Base-by-base conservation (phyloP, 371 early-diverging fungal genomes). In the Mortierella sp. region DNA sequence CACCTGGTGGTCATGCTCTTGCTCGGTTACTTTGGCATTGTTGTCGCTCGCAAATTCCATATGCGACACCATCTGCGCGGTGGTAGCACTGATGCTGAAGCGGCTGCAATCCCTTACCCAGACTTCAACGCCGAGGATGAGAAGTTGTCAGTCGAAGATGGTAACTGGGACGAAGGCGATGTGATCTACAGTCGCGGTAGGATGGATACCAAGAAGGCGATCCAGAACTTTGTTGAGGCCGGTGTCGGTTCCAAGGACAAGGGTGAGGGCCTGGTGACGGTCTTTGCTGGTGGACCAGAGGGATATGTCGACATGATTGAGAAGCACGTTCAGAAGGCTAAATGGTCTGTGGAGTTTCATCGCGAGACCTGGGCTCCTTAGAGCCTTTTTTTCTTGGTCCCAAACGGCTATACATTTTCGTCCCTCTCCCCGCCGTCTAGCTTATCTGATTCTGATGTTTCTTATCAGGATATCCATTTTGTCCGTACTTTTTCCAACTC, bases 321-420 rank as follows among this genome's bases (percentile, higher is more conserved):
- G 47, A 37, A 42, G 19, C 76, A 75, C 9, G 64, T 64, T 26
- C 34, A 60, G 49, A 60, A 64, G 44, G 60, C 76, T 3, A 52
- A 19, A 26, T 75, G 76, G 76, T 27, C 60, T 3, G 76, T 64
- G 12, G 64, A 68, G 21, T 69, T 76, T 51, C 64, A 69, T 31
- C 76, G 76, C 34, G 76, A 76, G 50, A 76, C 76, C 12, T 76
- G 76, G 76, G 62, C 64, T 23, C 76, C 76, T 34, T 75, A 60
- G 39, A 58, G 11, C 11, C 37, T 7, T 14, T 34, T 34, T 34
- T 7, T 34, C 7, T 4, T 34, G n/a, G n/a, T n/a, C n/a, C n/a
- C 37, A 34, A 34, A 4, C 37, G 37, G 37, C 37, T 14, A 14
- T 14, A 5, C 34, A 5, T 11, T 34, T 34, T 34, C 34, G 7